Conservation (phyloP, 2,329 filamentous ascomycete species). For the Colletotrichum melonis region DNA sequence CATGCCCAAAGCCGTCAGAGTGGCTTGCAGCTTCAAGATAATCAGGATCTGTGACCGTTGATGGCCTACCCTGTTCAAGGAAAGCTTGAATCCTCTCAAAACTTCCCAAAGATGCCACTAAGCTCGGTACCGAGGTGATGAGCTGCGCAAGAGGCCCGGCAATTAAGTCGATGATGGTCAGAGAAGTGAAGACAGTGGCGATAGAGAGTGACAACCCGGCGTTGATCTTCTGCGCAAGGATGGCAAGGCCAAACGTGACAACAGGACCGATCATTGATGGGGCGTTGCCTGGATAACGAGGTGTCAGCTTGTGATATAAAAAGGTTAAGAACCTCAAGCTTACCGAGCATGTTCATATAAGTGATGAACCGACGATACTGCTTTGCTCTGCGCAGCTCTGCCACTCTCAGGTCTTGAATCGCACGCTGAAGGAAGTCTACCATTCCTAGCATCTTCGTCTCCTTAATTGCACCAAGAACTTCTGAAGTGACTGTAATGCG, state of each 20-base stretch:
- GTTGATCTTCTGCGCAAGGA: constrained; percentile 20
- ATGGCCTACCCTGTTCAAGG: neutral
- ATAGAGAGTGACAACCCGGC: constrained; percentile 12
- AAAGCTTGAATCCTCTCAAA: constrained; percentile 40
- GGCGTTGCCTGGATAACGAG: constrained; percentile 21
- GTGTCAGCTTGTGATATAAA: neutral
- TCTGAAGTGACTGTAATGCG: constrained; percentile 42
- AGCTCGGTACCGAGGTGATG: constrained; percentile 37
- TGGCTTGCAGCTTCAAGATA: neutral
- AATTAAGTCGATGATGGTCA: constrained; percentile 40
- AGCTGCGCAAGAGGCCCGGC: constrained; percentile 37
- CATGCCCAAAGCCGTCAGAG: too few relatives aligned
- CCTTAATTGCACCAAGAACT: constrained; percentile 45
- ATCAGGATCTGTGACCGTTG: neutral
- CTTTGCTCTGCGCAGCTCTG: constrained; percentile 38
- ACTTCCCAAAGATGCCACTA: constrained; percentile 39
- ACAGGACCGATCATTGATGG: constrained; percentile 34
- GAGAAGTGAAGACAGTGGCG: constrained; percentile 38
- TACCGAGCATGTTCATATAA: constrained; percentile 29
- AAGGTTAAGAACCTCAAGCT: neutral
- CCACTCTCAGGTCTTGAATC: constrained; percentile 36
- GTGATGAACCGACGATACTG: constrained; percentile 35
- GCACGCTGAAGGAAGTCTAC: constrained; percentile 32
- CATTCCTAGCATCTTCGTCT: constrained; percentile 46
- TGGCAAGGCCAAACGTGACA: constrained; percentile 39